Evolutionary conservation across 331 rosid genomes (phyloP).

Genomic region (Cydonia oblonga): DNA sequence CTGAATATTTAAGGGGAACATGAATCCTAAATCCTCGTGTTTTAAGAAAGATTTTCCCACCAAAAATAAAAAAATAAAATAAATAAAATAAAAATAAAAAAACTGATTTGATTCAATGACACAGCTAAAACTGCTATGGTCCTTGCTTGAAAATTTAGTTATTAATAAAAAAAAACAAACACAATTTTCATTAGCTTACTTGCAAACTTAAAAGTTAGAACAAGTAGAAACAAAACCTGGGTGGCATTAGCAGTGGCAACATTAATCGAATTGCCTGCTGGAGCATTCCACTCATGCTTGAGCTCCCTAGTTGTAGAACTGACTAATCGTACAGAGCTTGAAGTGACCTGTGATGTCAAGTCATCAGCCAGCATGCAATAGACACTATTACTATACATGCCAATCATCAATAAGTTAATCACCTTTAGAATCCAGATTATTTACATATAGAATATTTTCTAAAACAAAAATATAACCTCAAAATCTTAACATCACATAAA

Average conservation of each 20-base stretch:
- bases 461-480: not conserved
- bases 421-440: not conserved
- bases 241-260: slow-evolving; percentile 95
- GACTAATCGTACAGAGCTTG: slow-evolving; percentile 73
- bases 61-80: not conserved
- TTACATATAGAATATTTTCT: not conserved
- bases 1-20: not conserved
- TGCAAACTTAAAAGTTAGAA: not conserved
- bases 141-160: not conserved
- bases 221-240: slow-evolving; percentile 49
- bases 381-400: not conserved
- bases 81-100: no score
- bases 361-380: slow-evolving; percentile 6
- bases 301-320: slow-evolving; percentile 75
- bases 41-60: not conserved
- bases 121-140: not conserved
- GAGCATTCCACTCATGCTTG: slow-evolving; percentile 73
- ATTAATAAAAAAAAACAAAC: not conserved
- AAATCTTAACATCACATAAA: not conserved
- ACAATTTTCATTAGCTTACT: not conserved
- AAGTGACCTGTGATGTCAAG: slow-evolving; percentile 51
- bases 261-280: slow-evolving; percentile 67
- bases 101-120: not conserved
- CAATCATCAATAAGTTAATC: not conserved
- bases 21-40: not conserved